Evolutionary conservation across 1,284 basidiomycete genomes (phyloP), one percentile per base, ranked within the genome.

Genomic region (Athelia sp.): DNA sequence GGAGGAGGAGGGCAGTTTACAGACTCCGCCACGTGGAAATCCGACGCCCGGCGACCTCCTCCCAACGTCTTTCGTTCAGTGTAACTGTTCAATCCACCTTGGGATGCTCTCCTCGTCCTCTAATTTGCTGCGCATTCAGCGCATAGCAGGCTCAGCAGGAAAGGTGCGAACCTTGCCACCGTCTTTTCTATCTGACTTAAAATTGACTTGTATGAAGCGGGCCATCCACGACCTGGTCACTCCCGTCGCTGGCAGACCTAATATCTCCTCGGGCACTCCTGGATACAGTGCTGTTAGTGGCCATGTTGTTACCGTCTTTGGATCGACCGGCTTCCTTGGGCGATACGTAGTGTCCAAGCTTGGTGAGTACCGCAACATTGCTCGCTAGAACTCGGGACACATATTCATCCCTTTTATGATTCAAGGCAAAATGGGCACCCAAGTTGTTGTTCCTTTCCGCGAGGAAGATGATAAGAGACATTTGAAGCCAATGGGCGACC

Each of bases 261-360:
- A 89, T 57, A 75, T 93, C 60, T 79, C 84, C 15, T 73, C 82
- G 54, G 93, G 92, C 17, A 78, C 83, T 48, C 84, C 92, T 32
- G 93, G 93, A 47, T 85, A 95, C 60, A 93, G 91, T 62, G 85
- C 91, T 6, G 82, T 86, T 54, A 86, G 86, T 47, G 94, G 94
- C 2, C 93, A 95, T 70, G 82, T 88, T 43, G 96, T 89, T 38
- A 99, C 96, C 24, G 95, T 99, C 49, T 99, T 99, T 73, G 96
- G 96, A 31, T 91, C 87, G 64, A 98, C 95, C 9, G 93, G 95
- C 6, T 99, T 98, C 69, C 74, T 99, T 49, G 96, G 96, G 47
- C 76, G 95, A 62, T 99, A 98, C 71, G 74, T 98, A 47, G 92
- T 99, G 44, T 81, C 88, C 45, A 97, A 97, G 73, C 80, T 97